These are phyloP conservation scores for Alternaria atra DNA, from an alignment of 2,329 filamentous ascomycete species.

Conservation along the genomic window DNA sequence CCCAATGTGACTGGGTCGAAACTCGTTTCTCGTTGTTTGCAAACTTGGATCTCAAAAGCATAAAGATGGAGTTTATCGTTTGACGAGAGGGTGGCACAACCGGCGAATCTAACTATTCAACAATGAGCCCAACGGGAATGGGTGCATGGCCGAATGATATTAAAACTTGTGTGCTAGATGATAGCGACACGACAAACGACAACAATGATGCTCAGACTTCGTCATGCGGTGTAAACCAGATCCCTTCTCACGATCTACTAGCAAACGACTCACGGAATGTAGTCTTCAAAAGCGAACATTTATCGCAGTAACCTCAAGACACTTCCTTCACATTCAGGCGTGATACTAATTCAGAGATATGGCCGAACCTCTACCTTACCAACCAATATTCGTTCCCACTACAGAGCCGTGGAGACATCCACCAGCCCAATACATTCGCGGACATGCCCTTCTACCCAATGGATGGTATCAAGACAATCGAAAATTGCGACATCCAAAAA, in stretches of 20 bases:
- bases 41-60: neutral
- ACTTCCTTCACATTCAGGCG: neutral
- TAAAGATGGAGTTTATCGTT: neutral
- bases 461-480: constrained; percentile 41
- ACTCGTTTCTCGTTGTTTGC: neutral
- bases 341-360: neutral
- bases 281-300: neutral
- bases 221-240: neutral
- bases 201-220: constrained; percentile 1
- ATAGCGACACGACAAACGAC: constrained; percentile 14
- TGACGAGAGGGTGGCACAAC: neutral
- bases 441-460: constrained; percentile 1
- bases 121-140: neutral
- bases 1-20: neutral
- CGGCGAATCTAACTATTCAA: neutral
- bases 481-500: constrained; percentile 35
- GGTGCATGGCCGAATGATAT: neutral
- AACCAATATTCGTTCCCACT: constrained; percentile 6
- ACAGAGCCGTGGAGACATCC: constrained; percentile 20
- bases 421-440: constrained; percentile 33
- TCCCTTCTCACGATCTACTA: neutral
- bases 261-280: constrained; percentile 11
- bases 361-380: neutral
- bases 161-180: neutral
- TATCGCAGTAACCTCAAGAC: neutral